Percentiles rank a stretch among this genome's conserved stretches.
Evolutionary conservation across 192 early-diverging fungal species (phyloP).

Genomic region (Mortierella alpina): DNA sequence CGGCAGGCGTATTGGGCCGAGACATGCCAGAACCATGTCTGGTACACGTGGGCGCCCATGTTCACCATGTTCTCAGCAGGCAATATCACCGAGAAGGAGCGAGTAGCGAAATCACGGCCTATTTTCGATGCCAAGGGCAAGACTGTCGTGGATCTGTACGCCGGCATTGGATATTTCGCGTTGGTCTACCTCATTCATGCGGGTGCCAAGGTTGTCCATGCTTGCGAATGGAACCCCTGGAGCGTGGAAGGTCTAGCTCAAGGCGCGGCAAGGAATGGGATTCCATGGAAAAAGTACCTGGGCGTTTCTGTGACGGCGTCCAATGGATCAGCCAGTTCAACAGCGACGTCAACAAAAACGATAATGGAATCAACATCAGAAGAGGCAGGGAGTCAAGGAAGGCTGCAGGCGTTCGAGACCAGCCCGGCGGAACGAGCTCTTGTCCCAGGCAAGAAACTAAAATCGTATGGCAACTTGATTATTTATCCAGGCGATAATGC

Average conservation of each 20-base stretch:
- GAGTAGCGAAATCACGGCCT: conserved; percentile 45
- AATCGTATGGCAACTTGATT: conserved; percentile 14
- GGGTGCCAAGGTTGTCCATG: conserved; percentile 50
- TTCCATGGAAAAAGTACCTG: conserved; percentile 23
- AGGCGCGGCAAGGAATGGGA: conserved; percentile 39
- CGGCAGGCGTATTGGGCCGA: conserved; percentile 33
- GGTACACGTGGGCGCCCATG: conserved; percentile 54
- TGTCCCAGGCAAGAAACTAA: conserved; percentile 8
- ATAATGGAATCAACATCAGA: neutral
- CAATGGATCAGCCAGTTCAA: neutral
- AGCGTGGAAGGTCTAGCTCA: conserved; percentile 48
- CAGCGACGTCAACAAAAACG: neutral
- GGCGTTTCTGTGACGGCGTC: neutral
- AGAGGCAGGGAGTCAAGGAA: neutral
- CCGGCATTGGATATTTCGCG: conserved; percentile 56
- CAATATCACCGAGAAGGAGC: conserved; percentile 57
- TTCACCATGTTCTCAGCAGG: conserved; percentile 59
- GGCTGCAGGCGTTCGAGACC: too few species aligned
- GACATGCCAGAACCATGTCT: conserved; percentile 52
- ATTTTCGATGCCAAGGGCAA: conserved; percentile 38
- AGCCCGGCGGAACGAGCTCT: neutral
- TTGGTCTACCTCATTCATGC: conserved; percentile 53
- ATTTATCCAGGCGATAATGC: conserved; percentile 56
- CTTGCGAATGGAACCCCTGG: conserved; percentile 60
- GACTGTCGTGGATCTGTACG: conserved; percentile 55